Evolutionary conservation across 345 rosid species (phyloP).

Genomic region (Eucalyptus erythrocorys): DNA sequence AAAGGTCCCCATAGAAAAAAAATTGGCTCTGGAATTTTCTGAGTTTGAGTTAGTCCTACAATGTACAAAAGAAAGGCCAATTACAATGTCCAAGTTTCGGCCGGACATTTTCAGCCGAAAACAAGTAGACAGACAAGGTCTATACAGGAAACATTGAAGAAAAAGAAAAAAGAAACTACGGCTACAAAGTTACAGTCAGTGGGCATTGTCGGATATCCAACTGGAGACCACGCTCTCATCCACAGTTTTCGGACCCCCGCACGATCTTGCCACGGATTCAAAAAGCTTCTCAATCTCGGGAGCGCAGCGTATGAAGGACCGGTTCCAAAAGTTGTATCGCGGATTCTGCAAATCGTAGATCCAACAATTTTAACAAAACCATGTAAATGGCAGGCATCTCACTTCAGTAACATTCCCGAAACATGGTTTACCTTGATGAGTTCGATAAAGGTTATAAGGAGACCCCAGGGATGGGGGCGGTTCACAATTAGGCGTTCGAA

Average conservation of each 20-base stretch:
- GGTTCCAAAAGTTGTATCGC: constrained; percentile 35
- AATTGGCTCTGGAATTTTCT: not conserved
- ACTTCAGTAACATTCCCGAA: not conserved
- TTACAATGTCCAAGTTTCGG: not conserved
- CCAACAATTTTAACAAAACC: not conserved
- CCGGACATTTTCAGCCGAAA: not conserved
- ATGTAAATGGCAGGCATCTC: not conserved
- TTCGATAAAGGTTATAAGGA: constrained; percentile 94
- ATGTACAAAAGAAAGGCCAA: not conserved
- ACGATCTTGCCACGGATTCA: constrained; percentile 36
- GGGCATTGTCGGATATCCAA: constrained; percentile 34
- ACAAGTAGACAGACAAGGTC: not conserved
- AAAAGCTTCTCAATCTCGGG: constrained; percentile 47
- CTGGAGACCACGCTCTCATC: constrained; percentile 29
- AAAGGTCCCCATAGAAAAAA: not conserved
- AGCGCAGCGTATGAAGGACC: constrained; percentile 32
- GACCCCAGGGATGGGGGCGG: constrained; percentile 99
- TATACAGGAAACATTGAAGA: not conserved
- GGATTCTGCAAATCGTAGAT: constrained; percentile 20
- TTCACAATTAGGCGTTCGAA: constrained; percentile 93
- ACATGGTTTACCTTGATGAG: constrained; percentile 56
- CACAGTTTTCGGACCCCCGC: constrained; percentile 38
- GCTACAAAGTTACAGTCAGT: constrained; percentile 1
- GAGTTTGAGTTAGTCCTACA: not conserved
- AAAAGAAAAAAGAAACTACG: not conserved